Evolutionary conservation across 805 yeast species (phyloP), one percentile per base, ranked within the genome.

Genomic region (Jamesozyma lodderae): DNA sequence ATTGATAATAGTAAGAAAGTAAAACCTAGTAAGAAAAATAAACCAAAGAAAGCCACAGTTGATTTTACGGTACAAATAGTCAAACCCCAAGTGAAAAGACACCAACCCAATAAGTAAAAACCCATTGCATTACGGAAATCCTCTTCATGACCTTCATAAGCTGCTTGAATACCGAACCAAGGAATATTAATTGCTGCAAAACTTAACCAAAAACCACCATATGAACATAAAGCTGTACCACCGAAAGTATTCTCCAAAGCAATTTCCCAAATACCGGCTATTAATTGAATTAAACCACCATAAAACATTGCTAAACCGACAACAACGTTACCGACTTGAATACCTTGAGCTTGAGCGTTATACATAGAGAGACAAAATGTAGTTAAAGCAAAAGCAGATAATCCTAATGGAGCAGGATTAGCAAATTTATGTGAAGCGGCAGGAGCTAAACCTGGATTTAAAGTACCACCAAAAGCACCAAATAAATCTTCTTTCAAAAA

Each of bases 401-500:
- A 53, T 4, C 84, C 85, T 30, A 78, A 59, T 8, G 84, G 81
- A 28, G 78, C 79, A 15, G 84, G 81, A 52, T 77, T 77, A 34
- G 73, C 84, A 49, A 77, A 68, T 45, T 68, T 68, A 48, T 78
- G 77, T 11, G 62, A 55, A 10, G 88, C 70, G 4, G 73, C 71
- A 13, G 72, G 68, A 21, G 73, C 57, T 39, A 66, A 32, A 67
- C 84, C 90, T 18, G 92, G 85, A 46, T 78, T 77, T 55, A 82
- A 63, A 15, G 81, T 70, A 78, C 95, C 95, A 59, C 94, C 95
- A 47, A 81, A 81, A 1, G 88, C 90, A 21, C 61, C 60, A 35
- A 65, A 60, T 40, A 81, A 65, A 36, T 81, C 90, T 37, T 67
- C 59, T 48, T 70, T 73, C 40, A 75, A 67, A 43, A 80, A 85